These are phyloP conservation scores for Neocallimastix lanati DNA, from an alignment of 192 early-diverging fungal genomes.

Conservation along the genomic window DNA sequence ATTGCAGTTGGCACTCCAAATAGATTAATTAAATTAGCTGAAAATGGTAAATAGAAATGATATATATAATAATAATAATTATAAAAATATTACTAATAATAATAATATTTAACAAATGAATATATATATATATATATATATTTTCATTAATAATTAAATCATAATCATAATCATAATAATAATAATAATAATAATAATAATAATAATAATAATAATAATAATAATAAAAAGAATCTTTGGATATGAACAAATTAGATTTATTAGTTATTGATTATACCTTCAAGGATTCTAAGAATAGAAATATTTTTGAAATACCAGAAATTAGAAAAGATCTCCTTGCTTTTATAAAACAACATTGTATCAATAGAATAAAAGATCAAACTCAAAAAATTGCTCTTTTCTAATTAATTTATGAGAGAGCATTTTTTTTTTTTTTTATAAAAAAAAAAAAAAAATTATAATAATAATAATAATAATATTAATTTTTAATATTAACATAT, in stretches of 20 bases:
- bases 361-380: not conserved
- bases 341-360: not conserved
- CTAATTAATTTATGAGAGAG: no score
- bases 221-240: constrained; percentile 29
- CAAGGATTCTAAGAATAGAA: constrained; percentile 33
- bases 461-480: no score
- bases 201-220: no score
- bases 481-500: no score
- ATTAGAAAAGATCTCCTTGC: constrained; percentile 29
- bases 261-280: constrained; percentile 35
- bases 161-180: no score
- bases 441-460: no score
- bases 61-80: no score
- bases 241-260: constrained; percentile 34
- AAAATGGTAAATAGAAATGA: no score
- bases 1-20: constrained; percentile 54
- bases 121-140: constrained; percentile 5
- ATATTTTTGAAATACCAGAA: constrained; percentile 38
- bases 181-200: no score
- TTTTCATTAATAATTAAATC: not conserved
- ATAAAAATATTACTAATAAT: no score
- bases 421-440: no score
- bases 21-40: constrained; percentile 36
- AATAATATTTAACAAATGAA: no score
- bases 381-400: not conserved